Percentiles rank a stretch among this genome's conserved stretches.
Conservation (phyloP, 1,284 basidiomycete species). For the Ceratobasidium sp. region DNA sequence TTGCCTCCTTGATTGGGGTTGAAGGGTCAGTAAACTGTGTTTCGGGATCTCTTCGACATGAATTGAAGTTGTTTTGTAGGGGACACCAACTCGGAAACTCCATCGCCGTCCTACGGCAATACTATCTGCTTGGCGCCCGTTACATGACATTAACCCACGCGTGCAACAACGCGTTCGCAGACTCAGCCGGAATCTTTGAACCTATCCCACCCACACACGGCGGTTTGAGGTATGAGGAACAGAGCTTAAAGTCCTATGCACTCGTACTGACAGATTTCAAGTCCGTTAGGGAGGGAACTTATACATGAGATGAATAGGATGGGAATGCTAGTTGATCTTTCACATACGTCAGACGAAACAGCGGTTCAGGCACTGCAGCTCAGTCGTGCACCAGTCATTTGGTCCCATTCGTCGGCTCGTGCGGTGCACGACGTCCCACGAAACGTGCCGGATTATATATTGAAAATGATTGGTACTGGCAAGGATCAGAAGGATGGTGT, state of each 20-base stretch:
- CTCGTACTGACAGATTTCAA: slow-evolving; percentile 53
- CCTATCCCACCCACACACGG: slow-evolving; percentile 71
- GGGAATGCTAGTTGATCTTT: slow-evolving; percentile 86
- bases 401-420: slow-evolving; percentile 87
- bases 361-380: slow-evolving; percentile 79
- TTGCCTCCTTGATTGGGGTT: slow-evolving; percentile 87
- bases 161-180: slow-evolving; percentile 94
- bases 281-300: slow-evolving; percentile 76
- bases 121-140: slow-evolving; percentile 86
- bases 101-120: slow-evolving; percentile 82
- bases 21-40: slow-evolving; percentile 75
- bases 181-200: slow-evolving; percentile 77
- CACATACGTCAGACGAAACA: slow-evolving; percentile 89
- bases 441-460: slow-evolving; percentile 80
- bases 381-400: slow-evolving; percentile 86
- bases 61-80: slow-evolving; percentile 59
- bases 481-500: slow-evolving; percentile 81
- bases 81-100: slow-evolving; percentile 93
- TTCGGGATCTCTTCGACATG: background rate
- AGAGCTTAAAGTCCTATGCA: background rate
- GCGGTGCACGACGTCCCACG: slow-evolving; percentile 76
- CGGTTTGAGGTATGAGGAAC: slow-evolving; percentile 69
- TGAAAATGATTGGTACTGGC: slow-evolving; percentile 74
- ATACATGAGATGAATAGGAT: slow-evolving; percentile 92
- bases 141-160: slow-evolving; percentile 91